Evolutionary conservation across 2,329 filamentous ascomycete species (phyloP), one percentile per base, ranked within the genome.

Genomic region (Botrytis hyacinthi): DNA sequence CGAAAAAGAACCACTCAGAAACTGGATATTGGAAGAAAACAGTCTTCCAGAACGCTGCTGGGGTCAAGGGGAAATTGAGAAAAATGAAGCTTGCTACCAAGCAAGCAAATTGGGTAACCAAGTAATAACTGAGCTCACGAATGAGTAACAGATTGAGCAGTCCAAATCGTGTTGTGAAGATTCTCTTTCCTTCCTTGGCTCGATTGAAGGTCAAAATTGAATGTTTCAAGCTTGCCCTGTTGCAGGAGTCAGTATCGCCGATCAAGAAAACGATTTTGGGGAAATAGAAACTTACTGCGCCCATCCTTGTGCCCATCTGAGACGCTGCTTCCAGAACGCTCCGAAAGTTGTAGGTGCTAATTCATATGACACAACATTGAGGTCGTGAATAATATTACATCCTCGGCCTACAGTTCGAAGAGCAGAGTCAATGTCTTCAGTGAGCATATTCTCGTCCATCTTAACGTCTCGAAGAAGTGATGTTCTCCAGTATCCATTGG

Each of bases 221-320:
- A 75, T 86, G 84, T 37, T 81, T 80, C 76, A 83, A 80, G 54
- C 81, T 84, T 29, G 84, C 85, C 76, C 51, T 57, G 14, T 57
- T 57, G 16, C 16, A 32, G 51, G 14, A 57, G 51, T 57, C 51
- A 57, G 51, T 29, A 57, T 57, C 3, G n/a, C 51, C 6, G n/a
- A 57, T 57, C 51, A 57, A 57, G 8, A n/a, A 57, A 57, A 29
- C 6, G 14, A 57, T 32, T 57, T 32, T 4, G n/a, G n/a, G 51
- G 16, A 57, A 29, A 57, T n/a, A 29, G 14, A 18, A 54, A 57
- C 51, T 29, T 32, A 57, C 51, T 86, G 85, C 7, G 83, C 82
- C 85, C 85, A 86, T 60, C 85, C 85, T 76, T 86, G 85, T 7
- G 84, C 82, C 85, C 85, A 86, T 72, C 85, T 80, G 35, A 86